These are phyloP conservation scores for Fusarium sp. DNA, from an alignment of 2,329 filamentous ascomycete genomes.

Conservation along the genomic window DNA sequence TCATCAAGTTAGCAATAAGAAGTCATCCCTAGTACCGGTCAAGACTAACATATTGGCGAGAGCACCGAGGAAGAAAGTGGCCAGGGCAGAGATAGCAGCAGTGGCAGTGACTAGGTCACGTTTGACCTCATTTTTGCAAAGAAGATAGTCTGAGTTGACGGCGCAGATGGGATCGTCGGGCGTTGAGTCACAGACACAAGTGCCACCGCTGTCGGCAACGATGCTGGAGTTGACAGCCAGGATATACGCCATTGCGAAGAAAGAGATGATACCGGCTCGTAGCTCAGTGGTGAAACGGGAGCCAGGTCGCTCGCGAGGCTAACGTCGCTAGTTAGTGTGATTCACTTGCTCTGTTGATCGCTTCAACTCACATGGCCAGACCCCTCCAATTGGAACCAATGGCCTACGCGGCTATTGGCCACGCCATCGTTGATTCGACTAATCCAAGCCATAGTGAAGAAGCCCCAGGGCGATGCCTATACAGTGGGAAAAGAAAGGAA, in stretches of 20 bases:
- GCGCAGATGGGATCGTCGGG: conserved; percentile 58
- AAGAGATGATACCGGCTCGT: conserved; percentile 84
- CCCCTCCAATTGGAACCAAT: conserved; percentile 84
- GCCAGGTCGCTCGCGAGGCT: conserved; percentile 79
- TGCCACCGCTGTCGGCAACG: conserved; percentile 76
- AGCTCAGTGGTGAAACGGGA: conserved; percentile 87
- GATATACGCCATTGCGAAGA: conserved; percentile 74
- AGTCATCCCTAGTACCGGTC: too few relatives aligned
- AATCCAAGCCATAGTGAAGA: too few relatives aligned
- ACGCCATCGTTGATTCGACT: too few relatives aligned
- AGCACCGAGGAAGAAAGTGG: conserved; percentile 86
- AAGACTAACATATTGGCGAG: conserved; percentile 74
- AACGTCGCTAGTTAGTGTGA: not conserved
- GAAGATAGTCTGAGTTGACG: conserved; percentile 68
- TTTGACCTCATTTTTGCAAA: conserved; percentile 75
- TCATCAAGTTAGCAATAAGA: too few relatives aligned
- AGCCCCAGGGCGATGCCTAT: too few relatives aligned
- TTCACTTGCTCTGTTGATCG: not conserved
- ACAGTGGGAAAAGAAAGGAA: too few relatives aligned
- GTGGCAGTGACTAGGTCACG: conserved; percentile 88
- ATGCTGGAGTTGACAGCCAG: conserved; percentile 67
- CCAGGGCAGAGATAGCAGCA: conserved; percentile 82
- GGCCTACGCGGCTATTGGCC: conserved; percentile 63
- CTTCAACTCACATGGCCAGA: conserved; percentile 78
- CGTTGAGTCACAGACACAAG: conserved; percentile 78